Evolutionary conservation across 2,329 filamentous ascomycete species (phyloP), one percentile per base, ranked within the genome.

Genomic region (Colletotrichum eremochloae): DNA sequence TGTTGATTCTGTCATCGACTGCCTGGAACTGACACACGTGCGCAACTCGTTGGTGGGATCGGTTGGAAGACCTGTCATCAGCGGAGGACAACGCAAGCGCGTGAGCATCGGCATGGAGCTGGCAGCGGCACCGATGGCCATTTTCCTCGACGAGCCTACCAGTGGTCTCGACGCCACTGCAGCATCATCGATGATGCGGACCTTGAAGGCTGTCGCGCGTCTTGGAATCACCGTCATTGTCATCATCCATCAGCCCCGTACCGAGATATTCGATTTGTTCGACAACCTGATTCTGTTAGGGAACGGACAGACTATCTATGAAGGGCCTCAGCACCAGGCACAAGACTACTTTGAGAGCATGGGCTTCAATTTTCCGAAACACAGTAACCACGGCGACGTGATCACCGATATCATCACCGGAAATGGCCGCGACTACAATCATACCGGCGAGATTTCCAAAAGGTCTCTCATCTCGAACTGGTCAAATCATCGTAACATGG

Each of bases 321-420:
- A 86, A 52, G 89, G 88, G 0, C 78, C 82, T 1, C 84, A 86
- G 48, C 74, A 71, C 12, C 80, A 82, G 1, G 84, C 85, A 1
- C 82, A 83, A 63, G 68, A 75, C 2, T 89, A 88, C 76, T 90
- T 91, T 68, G 83, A 88, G 75, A 76, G 80, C 44, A 78, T 87
- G 15, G 88, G 89, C 2, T 90, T 86, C 77, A 75, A 78, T 0
- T 88, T 91, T 70, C 85, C 85, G 0, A 71, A 78, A 20, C 81
- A 86, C 68, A 82, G 82, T 56, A 91, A 91, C 74, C 84, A 84
- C 7, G 89, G 86, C 11, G 89, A 91, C 73, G 82, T 87, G 1
- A 83, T 91, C 33, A 89, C 89, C n/a, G 89, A 91, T 65, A 90
- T 91, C 74, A 86, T 90, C 75, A 88, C 87, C 0, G 88, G 88